Evolutionary conservation across 495 filamentous ascomycete genomes (phyloP), one percentile per base, ranked within the genome.

Genomic region (Penicillium waksmanii): DNA sequence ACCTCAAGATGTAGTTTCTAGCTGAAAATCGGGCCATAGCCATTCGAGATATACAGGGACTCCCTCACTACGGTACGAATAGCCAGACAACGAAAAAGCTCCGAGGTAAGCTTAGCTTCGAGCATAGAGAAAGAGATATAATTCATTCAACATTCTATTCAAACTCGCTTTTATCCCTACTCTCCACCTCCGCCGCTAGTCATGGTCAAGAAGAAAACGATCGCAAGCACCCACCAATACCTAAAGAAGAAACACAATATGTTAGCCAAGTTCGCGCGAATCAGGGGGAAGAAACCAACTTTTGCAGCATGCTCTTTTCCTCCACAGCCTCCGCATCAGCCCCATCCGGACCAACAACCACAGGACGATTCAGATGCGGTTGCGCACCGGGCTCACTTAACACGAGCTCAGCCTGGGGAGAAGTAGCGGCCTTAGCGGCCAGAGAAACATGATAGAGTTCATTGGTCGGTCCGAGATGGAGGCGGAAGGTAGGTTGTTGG

Each of bases 181-280:
- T 66, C 66, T 48, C 73, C 77, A 27, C 70, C 78, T 10, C 78
- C 70, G 42, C 78, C 77, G 19, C 76, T 75, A 31, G 27, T 31
- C 73, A 80, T 69, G 17, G 68, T 74, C 56, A 81, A 51, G 54
- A 81, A 74, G 17, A 65, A 68, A 13, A 81, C 35, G 19, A 81
- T 72, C 56, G 76, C 62, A 50, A 79, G 72, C 42, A 79, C 69
- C 78, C 78, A 81, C 78, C 78, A 81, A 55, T 81, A 80, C 53
- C 77, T 79, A 42, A 11, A 34, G 27, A 58, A 43, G 23, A 52
- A 25, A 17, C 8, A 3, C 12, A 7, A 43, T 43, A 15, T 31
- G 19, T 44, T 44, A 44, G 42, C 21, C 48, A 8, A 18, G 34
- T 17, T 10, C 19, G 40, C 8, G 17, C 21, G 15, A 23, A 52